Base-by-base conservation (phyloP, 257 asterid species). In the Solanum bulbocastanum region DNA sequence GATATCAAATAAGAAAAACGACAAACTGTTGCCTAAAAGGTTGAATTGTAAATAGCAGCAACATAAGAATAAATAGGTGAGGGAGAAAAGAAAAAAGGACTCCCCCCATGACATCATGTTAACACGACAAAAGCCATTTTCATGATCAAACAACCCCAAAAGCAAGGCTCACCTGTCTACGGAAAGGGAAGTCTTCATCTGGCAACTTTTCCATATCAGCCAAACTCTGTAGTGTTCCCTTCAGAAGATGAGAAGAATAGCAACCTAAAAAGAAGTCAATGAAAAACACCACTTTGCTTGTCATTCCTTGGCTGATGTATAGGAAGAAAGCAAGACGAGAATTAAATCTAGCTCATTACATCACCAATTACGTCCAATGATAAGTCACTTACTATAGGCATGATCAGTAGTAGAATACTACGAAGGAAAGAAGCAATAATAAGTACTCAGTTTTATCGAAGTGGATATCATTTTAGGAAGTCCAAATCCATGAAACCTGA, bases 131-230 rank as follows among this genome's bases (percentile, higher is more conserved):
- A 49, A 82, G 68, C 30, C 44, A 82, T 16, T 49, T 82, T 9
- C 37, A 78, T 78, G 37, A 79, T 44, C 15, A 44, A 42, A 20
- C 25, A 27, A 30, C 66, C 85, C 69, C 69, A 82, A 49, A 82
- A 30, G 69, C 69, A 82, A 33, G 74, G 58, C 37, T 90, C 91
- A 96, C 99, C 99, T 96, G 95, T 88, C 94, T 94, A 91, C 94
- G 94, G 88, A 89, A 93, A 75, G 94, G 90, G 73, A 96, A 94
- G 91, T 95, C 98, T 90, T 89, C 96, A 78, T 96, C 99, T 66
- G 96, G 98, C 92, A 93, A 87, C 90, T 93, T 92, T 89, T 95
- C 94, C 96, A 97, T 92, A 62, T 94, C 96, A 30, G 94, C 98
- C 92, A 97, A 92, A 87, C 90, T 94, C 87, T 87, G 87, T 66